These are phyloP conservation scores for Agaricus subrufescens DNA, from an alignment of 768 basidiomycete genomes.

Conservation along the genomic window DNA sequence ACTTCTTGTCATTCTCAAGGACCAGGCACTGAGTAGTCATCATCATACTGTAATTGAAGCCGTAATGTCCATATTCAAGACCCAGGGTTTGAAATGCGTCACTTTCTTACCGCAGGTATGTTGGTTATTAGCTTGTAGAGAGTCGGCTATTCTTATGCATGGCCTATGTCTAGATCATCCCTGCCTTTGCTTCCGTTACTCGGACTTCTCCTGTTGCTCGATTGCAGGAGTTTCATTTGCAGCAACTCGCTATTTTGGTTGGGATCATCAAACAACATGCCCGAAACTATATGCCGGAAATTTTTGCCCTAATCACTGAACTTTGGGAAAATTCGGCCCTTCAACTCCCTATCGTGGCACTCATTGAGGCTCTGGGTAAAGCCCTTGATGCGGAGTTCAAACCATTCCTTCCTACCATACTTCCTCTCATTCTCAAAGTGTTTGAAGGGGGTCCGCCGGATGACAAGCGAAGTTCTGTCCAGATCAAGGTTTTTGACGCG, in stretches of 20 bases:
- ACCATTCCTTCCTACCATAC: slow-evolving; percentile 85
- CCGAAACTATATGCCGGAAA: slow-evolving; percentile 82
- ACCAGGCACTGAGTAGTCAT: slow-evolving; percentile 78
- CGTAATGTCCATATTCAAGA: slow-evolving; percentile 98
- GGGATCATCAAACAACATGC: slow-evolving; percentile 97
- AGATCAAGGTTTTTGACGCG: slow-evolving; percentile 91
- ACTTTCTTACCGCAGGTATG: slow-evolving; percentile 88
- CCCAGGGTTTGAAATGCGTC: slow-evolving; percentile 94
- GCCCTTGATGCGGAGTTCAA: slow-evolving; percentile 97
- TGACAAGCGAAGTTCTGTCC: slow-evolving; percentile 72
- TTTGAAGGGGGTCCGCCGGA: slow-evolving; percentile 71
- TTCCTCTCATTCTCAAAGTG: slow-evolving; percentile 86
- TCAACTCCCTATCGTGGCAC: slow-evolving; percentile 86
- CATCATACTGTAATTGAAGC: slow-evolving; percentile 96
- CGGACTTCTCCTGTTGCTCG: slow-evolving; percentile 75
- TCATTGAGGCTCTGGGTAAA: slow-evolving; percentile 89
- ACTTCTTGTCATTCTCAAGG: slow-evolving; percentile 81
- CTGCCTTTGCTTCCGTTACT: slow-evolving; percentile 88
- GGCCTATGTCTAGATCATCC: slow-evolving; percentile 65
- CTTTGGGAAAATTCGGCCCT: slow-evolving; percentile 84
- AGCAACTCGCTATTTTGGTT: slow-evolving; percentile 92
- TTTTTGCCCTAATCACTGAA: slow-evolving; percentile 82
- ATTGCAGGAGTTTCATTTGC: slow-evolving; percentile 88
- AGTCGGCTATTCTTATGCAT: background rate
- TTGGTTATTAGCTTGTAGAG: background rate